Evolutionary conservation across 805 yeast genomes (phyloP), one percentile per base, ranked within the genome.

Genomic region (Myxozyma sirexii): DNA sequence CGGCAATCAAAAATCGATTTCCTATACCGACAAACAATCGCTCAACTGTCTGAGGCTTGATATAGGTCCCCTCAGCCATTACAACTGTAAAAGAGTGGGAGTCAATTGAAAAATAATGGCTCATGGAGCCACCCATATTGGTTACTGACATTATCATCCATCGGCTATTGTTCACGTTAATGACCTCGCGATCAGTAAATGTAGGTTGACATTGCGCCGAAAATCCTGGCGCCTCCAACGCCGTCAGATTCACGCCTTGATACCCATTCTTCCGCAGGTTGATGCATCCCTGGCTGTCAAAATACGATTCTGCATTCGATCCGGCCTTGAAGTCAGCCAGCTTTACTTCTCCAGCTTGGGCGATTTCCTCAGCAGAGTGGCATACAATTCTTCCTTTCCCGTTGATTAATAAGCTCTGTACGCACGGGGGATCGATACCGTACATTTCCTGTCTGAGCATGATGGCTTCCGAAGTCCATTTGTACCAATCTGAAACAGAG

Each of bases 351-450:
- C 56, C 56, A 12, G 50, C 56, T 21, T n/a, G 29, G 19, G 41
- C n/a, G 3, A 53, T 43, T 7, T 23, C 31, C 17, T 53, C 56
- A 10, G 45, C 23, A 17, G 50, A 31, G 3, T 19, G 50, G 27
- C 56, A 53, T 17, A 31, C 19, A 33, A 53, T 39, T 2, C 56
- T 41, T 19, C 56, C 56, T 17, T 53, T 53, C 3, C 56, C 56
- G 27, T 53, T 53, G 27, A 53, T 13, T 3, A 53, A 50, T 6
- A 27, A 24, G n/a, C 50, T 35, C 50, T 43, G 48, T 19, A 45
- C 6, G 43, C 56, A 53, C 19, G 50, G 37, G 12, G 56, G 56
- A 44, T 53, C 56, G 24, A 53, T 29, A 15, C 56, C 56, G 10
- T 23, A 38, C 15, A 6, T 24, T 6, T n/a, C 8, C 19, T 27